A percentile compares a stretch with the other conserved stretches of the same genome.
These are phyloP conservation scores for Sambucus nigra DNA, from an alignment of 129 eudicot genomes.

Conservation along the genomic window DNA sequence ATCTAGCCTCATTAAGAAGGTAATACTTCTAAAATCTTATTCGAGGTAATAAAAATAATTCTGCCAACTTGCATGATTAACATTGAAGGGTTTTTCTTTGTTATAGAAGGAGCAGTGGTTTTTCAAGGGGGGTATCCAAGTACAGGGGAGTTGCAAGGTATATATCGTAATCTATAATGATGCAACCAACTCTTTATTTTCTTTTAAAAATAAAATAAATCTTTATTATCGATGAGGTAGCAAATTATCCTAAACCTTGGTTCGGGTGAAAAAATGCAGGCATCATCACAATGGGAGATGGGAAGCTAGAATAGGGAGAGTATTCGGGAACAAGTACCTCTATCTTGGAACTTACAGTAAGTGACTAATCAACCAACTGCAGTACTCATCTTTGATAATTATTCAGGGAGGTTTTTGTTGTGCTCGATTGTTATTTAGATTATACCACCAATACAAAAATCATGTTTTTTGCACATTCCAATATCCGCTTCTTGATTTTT, in stretches of 20 bases:
- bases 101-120: conserved; percentile 76
- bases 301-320: conserved; percentile 94
- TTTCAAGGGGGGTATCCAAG: conserved; percentile 80
- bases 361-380: conserved; percentile 3
- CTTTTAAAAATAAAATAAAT: not conserved
- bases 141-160: conserved; percentile 81
- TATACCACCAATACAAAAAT: too few species aligned
- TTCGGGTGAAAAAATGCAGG: conserved; percentile 21
- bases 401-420: too few species aligned
- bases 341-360: conserved; percentile 82
- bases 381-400: not conserved
- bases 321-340: conserved; percentile 79
- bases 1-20: conserved; percentile 78
- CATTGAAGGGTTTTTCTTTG: not conserved
- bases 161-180: not conserved
- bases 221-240: not conserved
- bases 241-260: not conserved
- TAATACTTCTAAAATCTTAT: conserved; percentile 7
- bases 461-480: too few species aligned
- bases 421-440: too few species aligned
- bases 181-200: not conserved
- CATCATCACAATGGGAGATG: conserved; percentile 92
- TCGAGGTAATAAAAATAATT: not conserved
- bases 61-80: not conserved
- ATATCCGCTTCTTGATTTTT: too few species aligned